A percentile compares a stretch with the other conserved stretches of the same genome.
These are phyloP conservation scores for Agastache rugosa DNA, from an alignment of 257 asterid species.

Conservation along the genomic window DNA sequence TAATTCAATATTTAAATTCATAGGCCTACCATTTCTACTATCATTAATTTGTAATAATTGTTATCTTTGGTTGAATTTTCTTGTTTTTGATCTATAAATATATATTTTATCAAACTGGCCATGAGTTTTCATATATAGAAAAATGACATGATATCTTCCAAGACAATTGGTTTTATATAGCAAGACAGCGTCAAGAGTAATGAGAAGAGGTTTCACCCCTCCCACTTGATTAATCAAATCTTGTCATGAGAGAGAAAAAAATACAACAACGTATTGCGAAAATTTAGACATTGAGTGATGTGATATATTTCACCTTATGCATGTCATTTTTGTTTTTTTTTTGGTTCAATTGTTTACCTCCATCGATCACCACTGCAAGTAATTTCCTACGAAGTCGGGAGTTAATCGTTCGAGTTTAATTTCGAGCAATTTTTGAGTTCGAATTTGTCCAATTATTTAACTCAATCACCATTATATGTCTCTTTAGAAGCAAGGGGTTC, in stretches of 20 bases:
- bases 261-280: conserved; percentile 23
- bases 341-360: no score
- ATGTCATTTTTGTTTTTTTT: not conserved
- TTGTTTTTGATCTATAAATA: not conserved
- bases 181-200: conserved; percentile 25
- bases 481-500: no score
- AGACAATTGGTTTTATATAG: conserved; percentile 30
- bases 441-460: no score
- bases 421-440: no score
- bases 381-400: no score
- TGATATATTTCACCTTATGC: not conserved
- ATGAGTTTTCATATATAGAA: conserved; percentile 32
- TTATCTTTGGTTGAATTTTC: not conserved
- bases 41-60: not conserved
- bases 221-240: conserved; percentile 24
- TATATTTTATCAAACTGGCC: no score
- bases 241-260: not conserved
- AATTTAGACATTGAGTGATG: conserved; percentile 21
- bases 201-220: conserved; percentile 22
- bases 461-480: no score
- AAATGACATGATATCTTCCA: conserved; percentile 30
- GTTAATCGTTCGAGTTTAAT: no score
- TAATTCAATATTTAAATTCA: not conserved
- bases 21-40: conserved; percentile 11
- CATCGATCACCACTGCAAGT: no score